These are phyloP conservation scores for Helianthus tuberosus DNA, from an alignment of 129 eudicot genomes.

Conservation along the genomic window DNA sequence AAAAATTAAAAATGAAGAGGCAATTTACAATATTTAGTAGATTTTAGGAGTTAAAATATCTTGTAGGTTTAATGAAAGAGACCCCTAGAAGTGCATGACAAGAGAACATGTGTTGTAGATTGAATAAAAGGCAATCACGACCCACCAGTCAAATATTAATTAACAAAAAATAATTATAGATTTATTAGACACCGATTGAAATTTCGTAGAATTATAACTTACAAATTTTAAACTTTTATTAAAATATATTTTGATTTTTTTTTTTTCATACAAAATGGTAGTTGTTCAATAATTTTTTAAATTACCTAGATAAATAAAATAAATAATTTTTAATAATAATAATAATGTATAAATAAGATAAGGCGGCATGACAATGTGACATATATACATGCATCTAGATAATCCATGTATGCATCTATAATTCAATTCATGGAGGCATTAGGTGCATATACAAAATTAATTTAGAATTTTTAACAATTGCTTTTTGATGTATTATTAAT, in stretches of 20 bases:
- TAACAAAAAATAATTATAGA: background rate
- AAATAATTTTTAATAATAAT: background rate
- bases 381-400: background rate
- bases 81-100: conserved; percentile 22
- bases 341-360: background rate
- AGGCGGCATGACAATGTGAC: conserved; percentile 9
- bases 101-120: conserved; percentile 31
- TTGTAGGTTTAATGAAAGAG: conserved; percentile 28
- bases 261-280: background rate
- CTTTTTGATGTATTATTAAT: background rate
- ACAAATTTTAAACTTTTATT: background rate
- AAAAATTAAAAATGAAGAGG: no score
- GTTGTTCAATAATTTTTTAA: background rate
- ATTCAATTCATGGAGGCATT: conserved; percentile 7
- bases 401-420: conserved; percentile 4
- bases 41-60: background rate
- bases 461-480: background rate
- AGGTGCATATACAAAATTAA: background rate
- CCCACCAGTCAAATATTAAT: conserved; percentile 4
- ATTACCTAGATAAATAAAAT: background rate
- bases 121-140: conserved; percentile 21
- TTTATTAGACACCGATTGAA: background rate
- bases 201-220: background rate
- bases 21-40: background rate
- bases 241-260: background rate